Conservation (phyloP, 345 rosid species). For the Euphorbia peplus region DNA sequence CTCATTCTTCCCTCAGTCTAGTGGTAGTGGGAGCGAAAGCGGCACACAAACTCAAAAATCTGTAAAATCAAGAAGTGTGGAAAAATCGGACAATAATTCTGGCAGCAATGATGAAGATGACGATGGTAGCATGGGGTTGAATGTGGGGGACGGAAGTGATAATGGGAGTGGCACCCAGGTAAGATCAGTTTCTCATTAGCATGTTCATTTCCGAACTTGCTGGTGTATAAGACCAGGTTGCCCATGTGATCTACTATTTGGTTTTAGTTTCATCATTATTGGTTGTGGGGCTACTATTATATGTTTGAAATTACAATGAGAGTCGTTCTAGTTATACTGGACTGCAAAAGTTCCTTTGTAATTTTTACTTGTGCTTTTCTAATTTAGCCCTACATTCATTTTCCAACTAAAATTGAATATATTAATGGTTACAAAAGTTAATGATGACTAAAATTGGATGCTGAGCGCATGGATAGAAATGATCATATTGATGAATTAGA, state of each 20-base stretch:
- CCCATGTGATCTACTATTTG: not conserved
- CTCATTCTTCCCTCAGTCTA: slow-evolving; percentile 20
- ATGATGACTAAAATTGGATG: not conserved
- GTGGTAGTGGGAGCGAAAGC: slow-evolving; percentile 30
- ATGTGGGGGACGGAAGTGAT: slow-evolving; percentile 42
- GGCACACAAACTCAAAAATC: slow-evolving; percentile 23
- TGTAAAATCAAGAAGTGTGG: slow-evolving; percentile 18
- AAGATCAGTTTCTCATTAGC: slow-evolving; percentile 7
- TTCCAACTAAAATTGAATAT: not conserved
- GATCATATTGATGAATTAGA: not conserved
- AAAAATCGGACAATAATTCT: slow-evolving; percentile 12
- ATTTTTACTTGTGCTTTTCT: no score
- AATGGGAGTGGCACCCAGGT: slow-evolving; percentile 55
- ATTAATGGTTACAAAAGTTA: not conserved
- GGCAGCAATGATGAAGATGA: slow-evolving; percentile 21
- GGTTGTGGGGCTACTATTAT: not conserved
- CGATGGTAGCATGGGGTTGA: slow-evolving; percentile 31
- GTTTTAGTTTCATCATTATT: not conserved
- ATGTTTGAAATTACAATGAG: not conserved
- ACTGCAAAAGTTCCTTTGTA: no score
- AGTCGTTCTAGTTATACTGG: no score
- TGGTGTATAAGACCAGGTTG: not conserved
- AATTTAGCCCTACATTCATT: no score
- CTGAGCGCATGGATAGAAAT: not conserved
- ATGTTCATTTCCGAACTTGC: not conserved